Evolutionary conservation across 805 yeast genomes (phyloP).

Genomic region (Saccharomycopsis sp.): DNA sequence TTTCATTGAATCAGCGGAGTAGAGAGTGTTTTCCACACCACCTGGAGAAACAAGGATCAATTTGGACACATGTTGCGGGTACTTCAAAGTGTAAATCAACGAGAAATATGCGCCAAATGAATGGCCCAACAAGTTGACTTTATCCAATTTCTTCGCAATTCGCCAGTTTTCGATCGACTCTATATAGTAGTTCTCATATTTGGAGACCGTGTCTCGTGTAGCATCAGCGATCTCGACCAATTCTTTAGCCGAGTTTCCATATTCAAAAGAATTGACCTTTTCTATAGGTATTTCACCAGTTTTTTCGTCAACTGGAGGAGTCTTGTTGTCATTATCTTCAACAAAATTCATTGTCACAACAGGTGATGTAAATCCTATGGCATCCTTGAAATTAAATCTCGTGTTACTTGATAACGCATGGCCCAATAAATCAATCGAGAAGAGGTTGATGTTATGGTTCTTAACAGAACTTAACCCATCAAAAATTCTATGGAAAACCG

Average conservation of each 20-base stretch:
- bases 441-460: constrained; percentile 32
- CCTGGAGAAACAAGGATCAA: constrained; percentile 66
- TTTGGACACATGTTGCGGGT: constrained; percentile 48
- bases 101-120: constrained; percentile 76
- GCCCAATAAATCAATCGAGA: constrained; percentile 66
- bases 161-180: constrained; percentile 66
- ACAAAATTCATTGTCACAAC: constrained; percentile 31
- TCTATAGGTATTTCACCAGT: constrained; percentile 1
- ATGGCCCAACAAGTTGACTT: constrained; percentile 64
- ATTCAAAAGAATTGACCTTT: constrained; percentile 22
- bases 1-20: constrained; percentile 41
- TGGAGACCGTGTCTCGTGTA: constrained; percentile 34
- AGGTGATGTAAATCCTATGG: constrained; percentile 35
- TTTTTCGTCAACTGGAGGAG: too few species aligned
- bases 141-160: constrained; percentile 36
- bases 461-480: constrained; percentile 43
- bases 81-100: constrained; percentile 51
- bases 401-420: constrained; percentile 49
- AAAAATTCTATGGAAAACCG: constrained; percentile 71
- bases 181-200: constrained; percentile 50
- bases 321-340: constrained; percentile 15
- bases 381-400: constrained; percentile 28
- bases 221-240: constrained; percentile 29
- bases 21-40: constrained; percentile 67
- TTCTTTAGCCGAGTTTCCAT: constrained; percentile 19